Conservation (phyloP, 23 red algal genomes). For the Chondrus crispus region DNA sequence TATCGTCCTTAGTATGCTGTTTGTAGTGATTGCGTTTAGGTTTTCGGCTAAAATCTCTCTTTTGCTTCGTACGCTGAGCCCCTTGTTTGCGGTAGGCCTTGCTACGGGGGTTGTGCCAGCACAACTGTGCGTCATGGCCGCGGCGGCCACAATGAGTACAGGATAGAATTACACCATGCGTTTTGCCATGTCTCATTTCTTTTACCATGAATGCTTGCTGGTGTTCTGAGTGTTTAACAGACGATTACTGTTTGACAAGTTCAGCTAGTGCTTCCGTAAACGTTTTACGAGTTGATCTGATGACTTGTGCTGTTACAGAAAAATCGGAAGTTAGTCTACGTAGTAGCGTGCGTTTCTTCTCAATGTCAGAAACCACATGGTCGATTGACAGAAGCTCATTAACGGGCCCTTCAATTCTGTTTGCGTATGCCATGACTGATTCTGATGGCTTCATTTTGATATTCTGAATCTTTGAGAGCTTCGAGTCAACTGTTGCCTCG, state of each 20-base stretch:
- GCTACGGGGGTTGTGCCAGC: background rate
- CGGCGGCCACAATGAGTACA: background rate
- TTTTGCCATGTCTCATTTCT: background rate
- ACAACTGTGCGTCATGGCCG: background rate
- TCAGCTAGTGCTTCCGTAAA: background rate
- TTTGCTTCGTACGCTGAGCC: background rate
- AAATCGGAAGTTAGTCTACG: background rate
- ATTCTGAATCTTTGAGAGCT: background rate
- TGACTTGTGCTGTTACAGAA: background rate
- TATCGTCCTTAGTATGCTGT: background rate
- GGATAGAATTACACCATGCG: no score
- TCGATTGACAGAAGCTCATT: background rate
- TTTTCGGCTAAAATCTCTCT: background rate
- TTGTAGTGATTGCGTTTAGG: background rate
- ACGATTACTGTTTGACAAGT: background rate
- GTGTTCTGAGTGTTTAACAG: background rate
- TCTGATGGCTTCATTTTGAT: background rate
- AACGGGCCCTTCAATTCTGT: background rate
- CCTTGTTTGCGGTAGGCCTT: background rate
- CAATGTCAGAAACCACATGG: background rate
- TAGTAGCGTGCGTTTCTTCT: background rate
- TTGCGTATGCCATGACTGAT: background rate
- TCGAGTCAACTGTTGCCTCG: conserved; percentile 4
- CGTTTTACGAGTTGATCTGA: background rate
- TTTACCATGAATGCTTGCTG: background rate